Base-by-base conservation (phyloP, 2,329 filamentous ascomycete species). In the Fusarium sp. region DNA sequence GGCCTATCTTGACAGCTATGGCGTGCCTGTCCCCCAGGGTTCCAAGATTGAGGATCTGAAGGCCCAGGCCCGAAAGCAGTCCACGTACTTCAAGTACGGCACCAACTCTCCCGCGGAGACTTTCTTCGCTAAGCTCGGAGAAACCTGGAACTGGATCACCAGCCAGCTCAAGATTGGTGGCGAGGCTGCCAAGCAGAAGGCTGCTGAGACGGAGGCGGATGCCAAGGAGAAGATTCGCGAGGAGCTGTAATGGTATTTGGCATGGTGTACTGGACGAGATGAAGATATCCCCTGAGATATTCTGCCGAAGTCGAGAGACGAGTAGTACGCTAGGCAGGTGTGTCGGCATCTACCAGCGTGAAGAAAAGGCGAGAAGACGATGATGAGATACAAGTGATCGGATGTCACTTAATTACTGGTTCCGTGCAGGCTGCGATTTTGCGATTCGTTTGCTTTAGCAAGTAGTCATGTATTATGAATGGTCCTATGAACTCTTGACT, bases 1-100 rank as follows among this genome's bases (percentile, higher is more conserved):
- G 83, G 82, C 87, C 1, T 95, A 94, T 75, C 86, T 95, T 6
- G 92, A 95, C 76, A 91, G 88, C 67, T 95, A 93, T 69, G 92
- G 92, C 36, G 82, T 95, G 40, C 79, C 83, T 4, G 83, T 86
- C 40, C 90, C 89, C 44, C 90, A 93, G 77, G 89, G 89, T 6
- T 89, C 88, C 16, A 90, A 83, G 62, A 73, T 89, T 61, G 90
- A 94, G 64, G 86, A 93, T 75, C 83, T 95, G 18, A 87, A 88
- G 65, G 90, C 91, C 8, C 83, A 88, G 64, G 92, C 90, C 14
- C 89, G 91, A 71, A 90, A 89, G 77, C 90, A 93, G 73, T 85
- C 87, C 20, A 91, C 90, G 20, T 93, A 90, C 79, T 95, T 93
- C 83, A 87, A 86, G 74, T 92, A 94, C 74, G 92, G 92, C 57